Evolutionary conservation across 176 grass and related monocot species (phyloP).

Genomic region (Alopecurus myosuroides): DNA sequence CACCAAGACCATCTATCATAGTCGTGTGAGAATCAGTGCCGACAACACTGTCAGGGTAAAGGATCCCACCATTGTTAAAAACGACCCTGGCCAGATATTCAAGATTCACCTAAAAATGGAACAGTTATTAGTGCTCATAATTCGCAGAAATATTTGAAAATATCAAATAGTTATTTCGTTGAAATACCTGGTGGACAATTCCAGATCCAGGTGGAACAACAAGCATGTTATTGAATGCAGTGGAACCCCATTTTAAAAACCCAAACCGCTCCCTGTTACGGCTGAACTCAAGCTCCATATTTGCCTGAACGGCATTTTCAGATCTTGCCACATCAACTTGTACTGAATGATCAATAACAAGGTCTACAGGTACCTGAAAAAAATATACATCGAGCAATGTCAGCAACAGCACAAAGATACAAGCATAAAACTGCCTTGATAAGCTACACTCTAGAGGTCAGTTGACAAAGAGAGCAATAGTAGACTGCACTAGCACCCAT

Average conservation of each 20-base stretch:
- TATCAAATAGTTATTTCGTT: not conserved
- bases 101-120: constrained; percentile 70
- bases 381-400: not conserved
- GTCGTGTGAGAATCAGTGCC: constrained; percentile 96
- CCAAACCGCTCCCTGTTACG: constrained; percentile 93
- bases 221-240: constrained; percentile 97
- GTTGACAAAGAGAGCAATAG: not conserved
- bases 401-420: not conserved
- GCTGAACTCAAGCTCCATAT: constrained; percentile 85
- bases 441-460: not conserved
- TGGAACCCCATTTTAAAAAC: constrained; percentile 95
- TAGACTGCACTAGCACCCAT: not conserved
- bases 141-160: not conserved
- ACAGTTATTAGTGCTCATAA: constrained; percentile 11
- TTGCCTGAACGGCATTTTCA: constrained; percentile 74
- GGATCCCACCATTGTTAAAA: constrained; percentile 85
- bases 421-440: not conserved
- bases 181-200: constrained; percentile 91
- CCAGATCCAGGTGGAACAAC: constrained; percentile 98
- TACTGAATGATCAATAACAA: constrained; percentile 97
- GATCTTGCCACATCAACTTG: constrained; percentile 97
- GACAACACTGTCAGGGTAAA: constrained; percentile 93
- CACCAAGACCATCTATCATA: constrained; percentile 96
- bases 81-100: constrained; percentile 95
- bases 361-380: constrained; percentile 90